Base-by-base conservation (phyloP, 371 early-diverging fungal genomes). In the Amoeboaphelidium occidentale region DNA sequence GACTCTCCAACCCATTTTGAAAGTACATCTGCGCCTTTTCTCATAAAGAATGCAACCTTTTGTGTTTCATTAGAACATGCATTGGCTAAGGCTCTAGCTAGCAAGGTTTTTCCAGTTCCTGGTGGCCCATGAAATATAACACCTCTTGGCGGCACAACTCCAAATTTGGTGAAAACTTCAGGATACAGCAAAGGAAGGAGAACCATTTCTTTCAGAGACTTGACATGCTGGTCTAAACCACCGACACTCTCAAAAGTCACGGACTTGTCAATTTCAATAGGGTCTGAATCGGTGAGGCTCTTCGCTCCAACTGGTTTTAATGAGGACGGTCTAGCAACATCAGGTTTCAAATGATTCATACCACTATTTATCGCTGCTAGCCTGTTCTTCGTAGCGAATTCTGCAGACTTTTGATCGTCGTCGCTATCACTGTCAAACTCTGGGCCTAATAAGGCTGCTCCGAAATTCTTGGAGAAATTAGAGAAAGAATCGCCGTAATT, bases 1-100 rank as follows among this genome's bases (percentile, higher is more conserved):
- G 75, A 67, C 44, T 86, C 83, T 12, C 87, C 87, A 14, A 82
- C 77, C 73, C 78, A 83, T 55, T 82, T 86, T 42, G 68, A 74
- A 24, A 84, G 64, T 13, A 78, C 63, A 56, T 86, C 87, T 2
- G 80, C 75, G 0, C 82, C 81, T 51, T 78, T 77, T 2, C 80
- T 59, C 62, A 73, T 68, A 51, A 81, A 78, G 57, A 82, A 85
- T 14, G 79, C 74, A 3, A 77, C 74, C 51, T 76, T 73, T 20
- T 65, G 60, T 27, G 58, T 61, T 12, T 63, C 61, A 1, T 66
- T 70, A 1, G 75, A 73, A 49, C 75, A 75, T 13, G 65, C 66
- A 12, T 70, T 66, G 0, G 80, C 77, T 17, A 86, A 58, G 0
- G 81, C 80, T 27, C 75, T 70, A 4, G 82, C 82, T 52, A 78